Percentiles rank a stretch among this genome's conserved stretches.
Conservation (phyloP, 176 grass and related monocot species). For the Rhipidocladum racemiflorum region DNA sequence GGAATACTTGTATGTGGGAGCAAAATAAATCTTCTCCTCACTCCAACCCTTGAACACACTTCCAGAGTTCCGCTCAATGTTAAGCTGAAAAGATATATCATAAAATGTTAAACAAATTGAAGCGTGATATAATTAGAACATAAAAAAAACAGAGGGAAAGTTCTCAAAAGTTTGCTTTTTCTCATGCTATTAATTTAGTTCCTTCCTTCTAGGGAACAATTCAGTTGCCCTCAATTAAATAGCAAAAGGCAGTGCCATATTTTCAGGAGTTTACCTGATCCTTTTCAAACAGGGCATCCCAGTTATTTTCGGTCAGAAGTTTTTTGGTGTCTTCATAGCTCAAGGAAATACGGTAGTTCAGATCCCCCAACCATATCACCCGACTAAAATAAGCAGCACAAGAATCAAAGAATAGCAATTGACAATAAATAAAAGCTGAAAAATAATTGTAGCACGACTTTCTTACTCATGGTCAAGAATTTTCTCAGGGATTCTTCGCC, state of each 20-base stretch:
- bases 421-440: constrained; percentile 5
- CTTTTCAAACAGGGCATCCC: constrained; percentile 86
- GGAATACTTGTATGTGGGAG: constrained; percentile 90
- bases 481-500: constrained; percentile 62
- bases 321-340: constrained; percentile 75
- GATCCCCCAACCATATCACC: constrained; percentile 78
- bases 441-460: constrained; percentile 10
- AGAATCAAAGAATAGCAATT: constrained; percentile 12
- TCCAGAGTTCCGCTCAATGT: constrained; percentile 67
- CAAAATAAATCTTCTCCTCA: constrained; percentile 92
- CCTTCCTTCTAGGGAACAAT: constrained; percentile 2
- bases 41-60: constrained; percentile 80
- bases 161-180: neutral
- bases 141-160: neutral
- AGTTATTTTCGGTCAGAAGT: constrained; percentile 72
- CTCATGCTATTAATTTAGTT: neutral
- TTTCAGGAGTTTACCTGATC: constrained; percentile 68
- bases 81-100: constrained; percentile 51
- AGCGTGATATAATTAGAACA: neutral
- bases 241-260: neutral
- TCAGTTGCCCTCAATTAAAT: neutral
- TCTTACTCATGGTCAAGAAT: constrained; percentile 92
- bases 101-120: neutral
- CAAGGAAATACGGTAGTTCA: constrained; percentile 92
- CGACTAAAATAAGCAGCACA: constrained; percentile 44